Conservation (phyloP, 306 rosid genomes). For the Dryas octopetala region DNA sequence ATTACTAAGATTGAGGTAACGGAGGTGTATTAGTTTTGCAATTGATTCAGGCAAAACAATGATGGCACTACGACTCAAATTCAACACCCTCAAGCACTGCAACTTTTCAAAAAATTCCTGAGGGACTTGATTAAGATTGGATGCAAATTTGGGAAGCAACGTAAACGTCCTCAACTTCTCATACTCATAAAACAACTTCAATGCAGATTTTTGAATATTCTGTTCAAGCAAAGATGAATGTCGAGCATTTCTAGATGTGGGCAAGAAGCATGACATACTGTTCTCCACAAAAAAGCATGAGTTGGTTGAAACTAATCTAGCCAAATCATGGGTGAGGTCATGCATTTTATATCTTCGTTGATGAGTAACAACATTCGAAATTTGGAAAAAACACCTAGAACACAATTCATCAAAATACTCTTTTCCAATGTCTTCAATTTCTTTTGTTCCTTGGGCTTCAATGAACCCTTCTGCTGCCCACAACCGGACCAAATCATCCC, state of each 20-base stretch:
- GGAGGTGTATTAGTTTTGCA: slow-evolving; percentile 1
- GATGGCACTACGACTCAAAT: slow-evolving; percentile 22
- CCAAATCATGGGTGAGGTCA: slow-evolving; percentile 24
- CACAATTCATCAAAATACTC: slow-evolving; percentile 21
- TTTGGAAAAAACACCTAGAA: slow-evolving; percentile 16
- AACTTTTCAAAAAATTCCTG: slow-evolving; percentile 11
- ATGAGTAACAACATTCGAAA: not conserved
- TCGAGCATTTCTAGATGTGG: slow-evolving; percentile 12
- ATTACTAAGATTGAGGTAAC: slow-evolving; percentile 10
- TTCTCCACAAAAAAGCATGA: slow-evolving; percentile 25
- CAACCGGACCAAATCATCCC: slow-evolving; percentile 27
- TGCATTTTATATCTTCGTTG: slow-evolving; percentile 22
- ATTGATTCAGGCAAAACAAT: slow-evolving; percentile 16
- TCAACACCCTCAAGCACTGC: slow-evolving; percentile 21
- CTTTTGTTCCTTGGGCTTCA: slow-evolving; percentile 9
- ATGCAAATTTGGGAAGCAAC: not conserved
- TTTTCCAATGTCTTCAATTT: slow-evolving; percentile 25
- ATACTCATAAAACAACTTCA: not conserved
- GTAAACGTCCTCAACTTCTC: slow-evolving; percentile 18
- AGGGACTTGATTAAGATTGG: slow-evolving; percentile 1
- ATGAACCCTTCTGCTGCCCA: slow-evolving; percentile 35
- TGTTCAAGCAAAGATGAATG: slow-evolving; percentile 19
- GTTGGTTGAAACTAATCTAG: slow-evolving; percentile 17
- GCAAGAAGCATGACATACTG: not conserved
- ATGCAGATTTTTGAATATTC: not conserved